Base-by-base conservation (phyloP, 345 rosid species). In the Sapria himalayana region DNA sequence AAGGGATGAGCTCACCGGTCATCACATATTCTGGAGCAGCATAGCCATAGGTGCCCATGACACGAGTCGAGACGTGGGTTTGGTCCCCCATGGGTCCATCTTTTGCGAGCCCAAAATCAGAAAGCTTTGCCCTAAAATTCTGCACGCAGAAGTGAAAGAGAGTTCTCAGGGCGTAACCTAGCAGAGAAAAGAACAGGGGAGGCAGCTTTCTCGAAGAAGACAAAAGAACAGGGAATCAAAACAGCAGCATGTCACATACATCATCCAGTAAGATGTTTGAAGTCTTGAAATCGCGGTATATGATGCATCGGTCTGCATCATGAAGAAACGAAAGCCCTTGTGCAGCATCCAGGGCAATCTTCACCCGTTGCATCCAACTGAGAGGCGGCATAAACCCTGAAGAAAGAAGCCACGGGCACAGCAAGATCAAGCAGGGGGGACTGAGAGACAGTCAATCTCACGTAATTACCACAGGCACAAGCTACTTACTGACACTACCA, bases 71-170 rank as follows among this genome's bases (percentile, higher is more conserved):
- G 35, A 89, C 98, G 56, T 89, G 98, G 18, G 98, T 89, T 59
- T 89, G 94, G 48, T 89, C 98, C 46, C 98, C 94, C 67, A 78
- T 77, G 4, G 98, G 94, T 12, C 98, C 98, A 51, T 89, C 98
- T 63, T 89, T 89, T 25, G 98, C 98, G 29, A 82, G 74, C 33
- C 98, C 98, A 50, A 82, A 89, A 51, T 89, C 98, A 5, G 98
- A 79, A 45, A 89, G 85, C 56, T 89, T 89, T 33, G 98, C 93
- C 47, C 57, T 74, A 46, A 72, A 89, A 50, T 73, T 59, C 97
- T 86, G 70, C 67, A 69, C 22, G 33, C 60, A 60, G 56, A 31
- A 44, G 29, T 1, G 23, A 33, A 55, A 57, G 43, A 23, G 56
- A 36, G 36, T 40, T 15, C 14, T 15, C 29, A 17, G 19, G 19